phyloP scores from a whole-genome alignment of 768 basidiomycete species.

The Mycena olivaceomarginata region DNA sequence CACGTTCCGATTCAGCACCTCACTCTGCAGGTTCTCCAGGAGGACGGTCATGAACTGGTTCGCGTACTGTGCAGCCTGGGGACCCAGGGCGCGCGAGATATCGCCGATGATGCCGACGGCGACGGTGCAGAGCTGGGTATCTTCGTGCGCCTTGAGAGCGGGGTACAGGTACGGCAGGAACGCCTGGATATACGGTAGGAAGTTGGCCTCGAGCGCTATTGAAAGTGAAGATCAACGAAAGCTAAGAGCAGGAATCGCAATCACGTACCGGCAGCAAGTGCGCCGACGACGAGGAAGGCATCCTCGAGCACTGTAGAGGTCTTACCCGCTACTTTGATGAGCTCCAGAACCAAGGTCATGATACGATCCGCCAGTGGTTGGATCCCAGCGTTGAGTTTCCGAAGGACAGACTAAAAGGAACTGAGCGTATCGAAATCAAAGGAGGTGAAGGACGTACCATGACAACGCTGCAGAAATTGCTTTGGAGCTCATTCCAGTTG shows the following conservation, averaged over 20 bases:
- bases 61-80: conserved; percentile 89
- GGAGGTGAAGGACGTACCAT: conserved; percentile 72
- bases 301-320: conserved; percentile 97
- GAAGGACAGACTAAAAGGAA: conserved; percentile 81
- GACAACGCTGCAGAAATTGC: conserved; percentile 94
- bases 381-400: conserved; percentile 89
- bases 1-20: conserved; percentile 93
- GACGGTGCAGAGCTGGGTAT: conserved; percentile 96
- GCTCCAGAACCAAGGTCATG: conserved; percentile 92
- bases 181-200: conserved; percentile 88
- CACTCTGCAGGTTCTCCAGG: conserved; percentile 92
- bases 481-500: conserved; percentile 99
- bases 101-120: conserved; percentile 98
- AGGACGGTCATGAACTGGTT: conserved; percentile 94
- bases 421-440: background rate
- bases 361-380: conserved; percentile 94
- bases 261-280: conserved; percentile 82
- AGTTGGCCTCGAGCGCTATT: conserved; percentile 84
- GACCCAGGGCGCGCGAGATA: conserved; percentile 95
- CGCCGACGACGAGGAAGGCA: conserved; percentile 95
- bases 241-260: background rate
- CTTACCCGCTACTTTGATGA: conserved; percentile 92
- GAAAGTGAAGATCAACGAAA: conserved; percentile 3
- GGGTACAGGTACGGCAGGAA: conserved; percentile 92
- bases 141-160: conserved; percentile 94